Evolutionary conservation across 768 basidiomycete genomes (phyloP).

Genomic region (Suillus decipiens): DNA sequence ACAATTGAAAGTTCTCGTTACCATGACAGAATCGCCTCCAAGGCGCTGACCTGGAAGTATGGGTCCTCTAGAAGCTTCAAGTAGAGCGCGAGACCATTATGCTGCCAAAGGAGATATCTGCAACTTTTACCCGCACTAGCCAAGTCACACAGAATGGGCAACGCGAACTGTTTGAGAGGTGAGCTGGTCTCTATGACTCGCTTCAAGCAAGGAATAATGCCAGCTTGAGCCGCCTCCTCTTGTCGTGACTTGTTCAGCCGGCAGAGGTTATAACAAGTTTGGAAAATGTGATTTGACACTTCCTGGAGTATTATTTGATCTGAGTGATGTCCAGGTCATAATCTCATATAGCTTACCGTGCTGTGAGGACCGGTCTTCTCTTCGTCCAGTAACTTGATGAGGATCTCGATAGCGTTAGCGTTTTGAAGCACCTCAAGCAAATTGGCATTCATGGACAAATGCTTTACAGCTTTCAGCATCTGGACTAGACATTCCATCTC

Average conservation of each 20-base stretch:
- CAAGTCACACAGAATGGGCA: slow-evolving; percentile 95
- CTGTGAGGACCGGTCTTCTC: slow-evolving; percentile 76
- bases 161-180: slow-evolving; percentile 93
- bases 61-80: slow-evolving; percentile 77
- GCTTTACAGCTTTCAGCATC: slow-evolving; percentile 93
- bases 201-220: slow-evolving; percentile 90
- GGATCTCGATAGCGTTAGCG: slow-evolving; percentile 89
- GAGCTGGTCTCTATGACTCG: slow-evolving; percentile 86
- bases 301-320: slow-evolving; percentile 55
- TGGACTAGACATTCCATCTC: slow-evolving; percentile 87
- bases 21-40: slow-evolving; percentile 93
- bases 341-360: slow-evolving; percentile 56
- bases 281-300: slow-evolving; percentile 96
- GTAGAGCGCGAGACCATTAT: slow-evolving; percentile 86
- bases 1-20: slow-evolving; percentile 33
- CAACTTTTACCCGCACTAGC: slow-evolving; percentile 95
- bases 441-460: slow-evolving; percentile 90
- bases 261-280: slow-evolving; percentile 96
- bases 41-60: slow-evolving; percentile 89
- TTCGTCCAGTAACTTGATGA: slow-evolving; percentile 84
- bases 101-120: slow-evolving; percentile 87
- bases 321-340: not conserved
- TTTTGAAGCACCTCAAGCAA: slow-evolving; percentile 94
- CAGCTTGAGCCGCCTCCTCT: slow-evolving; percentile 96
- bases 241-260: slow-evolving; percentile 92